phyloP scores from a whole-genome alignment of 2,329 filamentous ascomycete genomes.

The Colletotrichum orbiculare region DNA sequence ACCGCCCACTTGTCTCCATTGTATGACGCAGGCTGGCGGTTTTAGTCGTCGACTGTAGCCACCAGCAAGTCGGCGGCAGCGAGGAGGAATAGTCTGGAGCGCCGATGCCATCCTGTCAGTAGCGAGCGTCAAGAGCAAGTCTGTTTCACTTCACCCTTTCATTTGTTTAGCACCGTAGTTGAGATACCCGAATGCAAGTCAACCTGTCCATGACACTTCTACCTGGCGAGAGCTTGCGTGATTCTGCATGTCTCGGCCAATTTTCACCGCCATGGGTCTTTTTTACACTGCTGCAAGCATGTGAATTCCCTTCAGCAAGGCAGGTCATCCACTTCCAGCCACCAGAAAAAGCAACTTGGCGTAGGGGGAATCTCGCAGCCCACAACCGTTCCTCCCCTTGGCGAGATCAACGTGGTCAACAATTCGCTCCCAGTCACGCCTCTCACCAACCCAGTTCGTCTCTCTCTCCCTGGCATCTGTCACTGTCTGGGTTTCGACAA shows the following conservation, averaged over 20 bases:
- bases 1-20: background rate
- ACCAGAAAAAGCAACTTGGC: background rate
- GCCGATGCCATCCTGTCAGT: too few relatives aligned
- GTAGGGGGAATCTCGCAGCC: too few relatives aligned
- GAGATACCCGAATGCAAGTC: slow-evolving; percentile 17
- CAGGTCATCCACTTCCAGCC: background rate
- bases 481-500: too few relatives aligned
- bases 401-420: background rate
- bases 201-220: background rate
- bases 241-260: slow-evolving; percentile 2
- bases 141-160: background rate
- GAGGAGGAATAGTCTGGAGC: too few relatives aligned
- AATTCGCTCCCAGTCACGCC: background rate
- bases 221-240: background rate
- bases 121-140: too few relatives aligned
- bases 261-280: background rate
- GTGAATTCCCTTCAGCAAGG: background rate
- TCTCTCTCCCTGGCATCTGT: background rate
- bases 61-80: too few relatives aligned
- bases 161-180: slow-evolving; percentile 2
- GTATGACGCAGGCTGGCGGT: background rate
- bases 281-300: background rate
- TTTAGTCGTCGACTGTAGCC: too few relatives aligned
- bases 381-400: too few relatives aligned
- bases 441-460: background rate